Percentiles rank a stretch among this genome's conserved stretches.
phyloP scores from a whole-genome alignment of 129 eudicot species.

The Centrapalus pauciflorus region DNA sequence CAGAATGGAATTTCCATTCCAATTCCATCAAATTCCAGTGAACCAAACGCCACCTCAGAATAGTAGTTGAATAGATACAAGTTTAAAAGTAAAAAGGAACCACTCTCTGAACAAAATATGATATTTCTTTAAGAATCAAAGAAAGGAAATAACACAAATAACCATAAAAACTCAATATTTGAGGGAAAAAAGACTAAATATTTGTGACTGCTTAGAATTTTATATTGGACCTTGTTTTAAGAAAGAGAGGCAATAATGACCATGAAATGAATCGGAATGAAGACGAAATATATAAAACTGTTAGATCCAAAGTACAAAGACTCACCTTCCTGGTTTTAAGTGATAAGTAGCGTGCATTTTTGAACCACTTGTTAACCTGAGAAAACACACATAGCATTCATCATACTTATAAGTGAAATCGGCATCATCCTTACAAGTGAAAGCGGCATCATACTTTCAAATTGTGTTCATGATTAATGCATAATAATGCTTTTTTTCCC shows the following conservation, averaged over 20 bases:
- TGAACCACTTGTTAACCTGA: slow-evolving; percentile 97
- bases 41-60: too few species aligned
- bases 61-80: background rate
- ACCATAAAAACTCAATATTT: background rate
- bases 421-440: slow-evolving; percentile 10
- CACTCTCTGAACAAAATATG: background rate
- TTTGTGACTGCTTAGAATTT: background rate
- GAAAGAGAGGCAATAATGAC: background rate
- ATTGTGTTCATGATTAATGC: background rate
- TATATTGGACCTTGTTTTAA: background rate
- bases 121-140: background rate
- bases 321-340: slow-evolving; percentile 85
- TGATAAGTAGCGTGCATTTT: slow-evolving; percentile 88
- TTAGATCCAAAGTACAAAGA: background rate
- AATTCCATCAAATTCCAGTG: too few species aligned
- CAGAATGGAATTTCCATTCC: too few species aligned
- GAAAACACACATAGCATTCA: slow-evolving; percentile 2
- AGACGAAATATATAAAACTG: background rate
- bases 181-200: background rate
- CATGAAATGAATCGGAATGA: background rate
- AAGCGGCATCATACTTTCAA: background rate
- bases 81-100: background rate
- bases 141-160: background rate
- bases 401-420: slow-evolving; percentile 8
- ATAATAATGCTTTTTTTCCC: background rate